Percentiles rank a stretch among this genome's conserved stretches.
Evolutionary conservation across 73 alveolate genomes (phyloP).

Genomic region (Paramecium primaurelia): DNA sequence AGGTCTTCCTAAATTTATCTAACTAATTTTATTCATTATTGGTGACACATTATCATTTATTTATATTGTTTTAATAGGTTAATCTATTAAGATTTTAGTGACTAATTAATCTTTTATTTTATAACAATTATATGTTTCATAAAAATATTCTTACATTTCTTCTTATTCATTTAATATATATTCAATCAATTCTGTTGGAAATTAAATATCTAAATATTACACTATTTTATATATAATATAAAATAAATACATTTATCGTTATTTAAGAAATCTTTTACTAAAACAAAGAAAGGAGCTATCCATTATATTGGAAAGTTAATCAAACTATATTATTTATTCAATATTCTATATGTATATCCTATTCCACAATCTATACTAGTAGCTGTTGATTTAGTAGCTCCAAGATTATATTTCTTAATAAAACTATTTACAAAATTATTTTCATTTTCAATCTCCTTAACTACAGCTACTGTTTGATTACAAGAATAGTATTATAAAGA

Average conservation of each 20-base stretch:
- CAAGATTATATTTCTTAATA: neutral
- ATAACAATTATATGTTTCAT: neutral
- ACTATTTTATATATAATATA: neutral
- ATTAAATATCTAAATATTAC: neutral
- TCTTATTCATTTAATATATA: neutral
- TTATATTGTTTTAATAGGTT: neutral
- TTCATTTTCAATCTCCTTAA: neutral
- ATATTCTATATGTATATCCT: neutral
- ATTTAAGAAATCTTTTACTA: neutral
- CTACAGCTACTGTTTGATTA: neutral
- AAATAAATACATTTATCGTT: neutral
- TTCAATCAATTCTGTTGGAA: constrained; percentile 12
- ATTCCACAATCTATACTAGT: neutral
- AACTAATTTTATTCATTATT: neutral
- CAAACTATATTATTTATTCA: neutral
- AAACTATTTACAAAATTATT: neutral
- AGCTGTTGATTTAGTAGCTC: neutral
- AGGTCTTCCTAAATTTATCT: neutral
- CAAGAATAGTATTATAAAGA: neutral
- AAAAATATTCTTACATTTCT: neutral
- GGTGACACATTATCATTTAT: constrained; percentile 13
- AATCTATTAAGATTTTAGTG: neutral
- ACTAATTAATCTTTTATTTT: neutral
- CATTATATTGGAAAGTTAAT: neutral
- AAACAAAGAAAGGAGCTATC: constrained; percentile 7